Evolutionary conservation across 2,329 filamentous ascomycete species (phyloP).

Genomic region (Metarhizium brunneum): DNA sequence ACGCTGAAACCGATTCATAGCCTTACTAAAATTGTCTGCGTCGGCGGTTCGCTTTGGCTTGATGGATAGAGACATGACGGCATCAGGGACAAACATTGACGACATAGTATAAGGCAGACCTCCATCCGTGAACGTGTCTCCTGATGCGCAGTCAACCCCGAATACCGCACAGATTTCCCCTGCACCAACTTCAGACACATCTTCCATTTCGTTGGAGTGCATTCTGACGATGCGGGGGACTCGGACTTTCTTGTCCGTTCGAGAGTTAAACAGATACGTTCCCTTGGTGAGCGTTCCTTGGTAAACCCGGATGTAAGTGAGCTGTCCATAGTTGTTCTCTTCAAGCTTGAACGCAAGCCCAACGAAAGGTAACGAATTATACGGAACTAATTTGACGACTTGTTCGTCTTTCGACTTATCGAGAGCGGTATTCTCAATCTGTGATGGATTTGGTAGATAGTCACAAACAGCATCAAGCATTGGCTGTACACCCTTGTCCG

Average conservation of each 20-base stretch:
- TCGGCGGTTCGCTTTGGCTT: slow-evolving; percentile 91
- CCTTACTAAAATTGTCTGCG: slow-evolving; percentile 90
- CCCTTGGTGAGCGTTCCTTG: slow-evolving; percentile 87
- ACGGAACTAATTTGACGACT: slow-evolving; percentile 79
- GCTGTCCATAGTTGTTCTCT: slow-evolving; percentile 95
- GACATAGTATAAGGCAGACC: slow-evolving; percentile 89
- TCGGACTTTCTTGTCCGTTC: slow-evolving; percentile 91
- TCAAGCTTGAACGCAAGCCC: slow-evolving; percentile 97
- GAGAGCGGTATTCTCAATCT: slow-evolving; percentile 83
- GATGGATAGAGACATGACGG: slow-evolving; percentile 96
- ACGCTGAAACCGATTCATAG: slow-evolving; percentile 96
- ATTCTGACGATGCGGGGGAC: slow-evolving; percentile 96
- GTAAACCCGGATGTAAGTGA: slow-evolving; percentile 98
- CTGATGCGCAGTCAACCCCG: slow-evolving; percentile 93
- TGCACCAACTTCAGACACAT: slow-evolving; percentile 82
- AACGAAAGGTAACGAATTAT: slow-evolving; percentile 88
- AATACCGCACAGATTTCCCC: slow-evolving; percentile 99
- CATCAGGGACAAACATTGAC: slow-evolving; percentile 96
- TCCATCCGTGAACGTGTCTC: slow-evolving; percentile 96
- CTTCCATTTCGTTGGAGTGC: slow-evolving; percentile 99
- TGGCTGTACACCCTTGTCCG: slow-evolving; percentile 89
- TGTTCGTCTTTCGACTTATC: slow-evolving; percentile 73
- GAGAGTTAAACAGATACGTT: slow-evolving; percentile 84
- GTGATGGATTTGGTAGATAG: slow-evolving; percentile 83
- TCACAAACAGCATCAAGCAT: slow-evolving; percentile 97